Evolutionary conservation across 305 asterid species (phyloP).

Genomic region (Solanum aculeatissimum): DNA sequence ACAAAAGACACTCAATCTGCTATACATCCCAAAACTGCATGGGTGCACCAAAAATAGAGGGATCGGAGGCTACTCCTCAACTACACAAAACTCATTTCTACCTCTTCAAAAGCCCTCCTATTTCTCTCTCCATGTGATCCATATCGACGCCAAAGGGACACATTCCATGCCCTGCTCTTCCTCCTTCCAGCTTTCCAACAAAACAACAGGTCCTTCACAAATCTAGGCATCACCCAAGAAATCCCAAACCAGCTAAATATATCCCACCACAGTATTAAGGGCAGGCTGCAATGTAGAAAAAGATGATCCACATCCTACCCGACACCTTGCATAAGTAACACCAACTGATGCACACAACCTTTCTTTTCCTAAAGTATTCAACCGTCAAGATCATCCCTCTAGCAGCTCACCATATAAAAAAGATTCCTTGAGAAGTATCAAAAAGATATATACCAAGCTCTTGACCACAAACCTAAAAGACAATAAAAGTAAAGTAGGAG

Average conservation of each 20-base stretch:
- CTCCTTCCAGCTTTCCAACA: background rate
- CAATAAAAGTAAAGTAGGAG: too few relatives aligned
- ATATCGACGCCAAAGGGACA: background rate
- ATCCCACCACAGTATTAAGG: background rate
- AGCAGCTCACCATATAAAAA: too few relatives aligned
- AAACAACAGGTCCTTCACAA: background rate
- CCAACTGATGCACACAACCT: too few relatives aligned
- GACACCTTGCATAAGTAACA: too few relatives aligned
- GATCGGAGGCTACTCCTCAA: background rate
- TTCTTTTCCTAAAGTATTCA: too few relatives aligned
- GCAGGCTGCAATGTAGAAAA: background rate
- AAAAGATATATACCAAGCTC: too few relatives aligned
- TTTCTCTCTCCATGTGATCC: background rate
- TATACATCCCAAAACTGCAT: background rate
- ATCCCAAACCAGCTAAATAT: background rate
- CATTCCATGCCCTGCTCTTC: background rate
- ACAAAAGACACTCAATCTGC: background rate
- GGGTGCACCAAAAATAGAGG: background rate
- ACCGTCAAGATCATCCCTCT: too few relatives aligned
- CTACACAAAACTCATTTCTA: background rate
- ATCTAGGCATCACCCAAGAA: background rate
- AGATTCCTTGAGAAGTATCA: too few relatives aligned
- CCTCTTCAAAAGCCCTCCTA: background rate
- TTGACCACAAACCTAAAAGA: too few relatives aligned
- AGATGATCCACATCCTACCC: too few relatives aligned